A percentile compares a stretch with the other conserved stretches of the same genome.
Evolutionary conservation across 2,329 filamentous ascomycete species (phyloP).

Genomic region (Aspergillus pseudoglaucus): DNA sequence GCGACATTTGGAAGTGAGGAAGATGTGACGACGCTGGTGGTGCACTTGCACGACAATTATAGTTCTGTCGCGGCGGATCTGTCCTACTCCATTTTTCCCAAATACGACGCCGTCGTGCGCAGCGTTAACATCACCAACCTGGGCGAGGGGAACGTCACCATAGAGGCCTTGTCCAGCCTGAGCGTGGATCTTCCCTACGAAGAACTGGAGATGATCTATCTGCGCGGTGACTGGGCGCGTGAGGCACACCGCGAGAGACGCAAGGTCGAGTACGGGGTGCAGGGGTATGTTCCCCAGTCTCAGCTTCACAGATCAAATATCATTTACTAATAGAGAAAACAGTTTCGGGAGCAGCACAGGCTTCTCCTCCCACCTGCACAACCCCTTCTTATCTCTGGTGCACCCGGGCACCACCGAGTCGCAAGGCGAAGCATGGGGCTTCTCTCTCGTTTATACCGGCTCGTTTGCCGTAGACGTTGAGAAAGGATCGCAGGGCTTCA

Average conservation of each 20-base stretch:
- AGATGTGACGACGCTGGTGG: slow-evolving; percentile 54
- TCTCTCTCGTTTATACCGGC: slow-evolving; percentile 59
- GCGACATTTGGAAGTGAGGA: slow-evolving; percentile 52
- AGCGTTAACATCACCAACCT: slow-evolving; percentile 58
- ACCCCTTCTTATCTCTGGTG: slow-evolving; percentile 56
- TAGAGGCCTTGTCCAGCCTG: slow-evolving; percentile 55
- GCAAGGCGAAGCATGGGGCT: slow-evolving; percentile 57
- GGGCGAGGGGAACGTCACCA: slow-evolving; percentile 45
- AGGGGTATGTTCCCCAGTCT: slow-evolving; percentile 39
- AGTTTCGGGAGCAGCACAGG: slow-evolving; percentile 57
- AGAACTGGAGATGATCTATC: slow-evolving; percentile 57
- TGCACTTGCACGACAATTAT: slow-evolving; percentile 54
- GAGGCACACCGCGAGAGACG: slow-evolving; percentile 52
- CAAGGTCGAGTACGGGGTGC: slow-evolving; percentile 51
- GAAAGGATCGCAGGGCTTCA: slow-evolving; percentile 55
- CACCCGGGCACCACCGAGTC: slow-evolving; percentile 54
- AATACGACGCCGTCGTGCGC: slow-evolving; percentile 54
- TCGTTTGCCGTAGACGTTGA: slow-evolving; percentile 58
- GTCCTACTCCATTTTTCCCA: slow-evolving; percentile 58
- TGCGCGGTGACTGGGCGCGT: slow-evolving; percentile 58
- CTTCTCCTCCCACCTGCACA: slow-evolving; percentile 59
- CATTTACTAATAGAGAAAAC: background rate
- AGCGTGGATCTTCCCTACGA: slow-evolving; percentile 56
- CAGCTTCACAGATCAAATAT: no score
- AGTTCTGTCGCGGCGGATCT: slow-evolving; percentile 54